Evolutionary conservation across 73 alveolate genomes (phyloP).

Genomic region (Uronychia setigera): DNA sequence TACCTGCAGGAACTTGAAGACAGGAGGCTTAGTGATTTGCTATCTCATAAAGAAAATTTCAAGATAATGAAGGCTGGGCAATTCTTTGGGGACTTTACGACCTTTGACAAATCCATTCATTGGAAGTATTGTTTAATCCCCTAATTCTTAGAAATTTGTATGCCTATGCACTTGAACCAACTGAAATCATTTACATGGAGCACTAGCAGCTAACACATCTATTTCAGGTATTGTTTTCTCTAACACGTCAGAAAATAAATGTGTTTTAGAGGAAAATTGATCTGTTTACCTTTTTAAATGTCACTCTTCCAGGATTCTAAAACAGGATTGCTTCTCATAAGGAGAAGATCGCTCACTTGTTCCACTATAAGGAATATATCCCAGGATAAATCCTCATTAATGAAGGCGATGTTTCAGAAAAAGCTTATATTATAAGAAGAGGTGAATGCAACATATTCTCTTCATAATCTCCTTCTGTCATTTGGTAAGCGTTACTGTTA

Average conservation of each 20-base stretch:
- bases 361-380: constrained; percentile 20
- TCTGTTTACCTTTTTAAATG: constrained; percentile 37
- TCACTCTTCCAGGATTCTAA: constrained; percentile 25
- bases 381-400: constrained; percentile 48
- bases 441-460: constrained; percentile 46
- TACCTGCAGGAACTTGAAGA: neutral
- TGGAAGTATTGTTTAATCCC: constrained; percentile 34
- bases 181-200: constrained; percentile 16
- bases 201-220: neutral
- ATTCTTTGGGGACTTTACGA: constrained; percentile 29
- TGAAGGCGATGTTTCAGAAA: constrained; percentile 49
- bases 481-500: constrained; percentile 10
- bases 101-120: constrained; percentile 12
- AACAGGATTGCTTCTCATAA: constrained; percentile 26
- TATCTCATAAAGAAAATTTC: constrained; percentile 2
- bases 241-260: neutral
- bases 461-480: constrained; percentile 29
- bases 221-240: no score
- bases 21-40: neutral
- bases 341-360: constrained; percentile 15
- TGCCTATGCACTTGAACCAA: constrained; percentile 3
- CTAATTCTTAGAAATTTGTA: neutral
- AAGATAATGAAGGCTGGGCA: constrained; percentile 15
- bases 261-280: constrained; percentile 19
- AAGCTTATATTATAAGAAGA: constrained; percentile 40